Evolutionary conservation across 192 early-diverging fungal species (phyloP).

Genomic region (Pilobolus umbonatus): DNA sequence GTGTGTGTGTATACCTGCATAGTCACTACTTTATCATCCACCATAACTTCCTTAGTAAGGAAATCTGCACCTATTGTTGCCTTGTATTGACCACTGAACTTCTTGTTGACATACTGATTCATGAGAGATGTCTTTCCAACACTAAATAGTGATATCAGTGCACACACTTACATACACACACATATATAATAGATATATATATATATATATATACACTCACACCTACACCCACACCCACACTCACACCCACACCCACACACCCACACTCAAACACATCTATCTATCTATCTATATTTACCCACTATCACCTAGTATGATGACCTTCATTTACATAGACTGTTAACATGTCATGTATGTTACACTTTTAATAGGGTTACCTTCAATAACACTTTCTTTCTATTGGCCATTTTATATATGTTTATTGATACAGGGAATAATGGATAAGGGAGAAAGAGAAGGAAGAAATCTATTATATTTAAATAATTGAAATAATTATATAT

Average conservation of each 20-base stretch:
- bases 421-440: no score
- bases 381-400: conserved; percentile 54
- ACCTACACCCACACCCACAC: no score
- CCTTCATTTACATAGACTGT: conserved; percentile 36
- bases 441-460: no score
- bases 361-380: conserved; percentile 35
- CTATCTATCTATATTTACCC: conserved; percentile 61
- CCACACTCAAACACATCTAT: no score
- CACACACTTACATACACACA: background rate
- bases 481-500: no score
- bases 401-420: no score
- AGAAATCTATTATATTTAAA: no score
- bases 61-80: conserved; percentile 99
- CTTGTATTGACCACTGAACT: conserved; percentile 96
- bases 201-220: no score
- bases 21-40: conserved; percentile 86
- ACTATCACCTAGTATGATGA: conserved; percentile 79
- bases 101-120: conserved; percentile 99
- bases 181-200: background rate
- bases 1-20: conserved; percentile 66
- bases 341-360: background rate
- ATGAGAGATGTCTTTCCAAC: conserved; percentile 98
- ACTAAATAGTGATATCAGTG: conserved; percentile 32
- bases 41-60: conserved; percentile 94
- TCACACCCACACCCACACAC: no score